phyloP scores from a whole-genome alignment of 768 basidiomycete genomes.

The Crassisporium funariophilum region DNA sequence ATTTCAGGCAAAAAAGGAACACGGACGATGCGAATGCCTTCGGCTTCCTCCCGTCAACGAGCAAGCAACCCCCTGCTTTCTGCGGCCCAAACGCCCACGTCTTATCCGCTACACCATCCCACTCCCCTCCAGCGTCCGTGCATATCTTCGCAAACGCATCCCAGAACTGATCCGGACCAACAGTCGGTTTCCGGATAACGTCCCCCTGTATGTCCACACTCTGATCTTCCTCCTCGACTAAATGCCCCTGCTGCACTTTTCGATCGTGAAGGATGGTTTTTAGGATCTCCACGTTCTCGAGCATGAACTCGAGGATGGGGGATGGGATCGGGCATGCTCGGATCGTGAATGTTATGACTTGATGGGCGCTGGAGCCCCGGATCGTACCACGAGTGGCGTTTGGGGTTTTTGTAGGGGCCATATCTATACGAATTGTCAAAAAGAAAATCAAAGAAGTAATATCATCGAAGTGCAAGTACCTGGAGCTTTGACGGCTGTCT shows the following conservation, averaged over 20 bases:
- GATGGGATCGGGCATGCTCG: conserved; percentile 81
- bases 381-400: conserved; percentile 79
- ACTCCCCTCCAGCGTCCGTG: conserved; percentile 78
- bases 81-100: conserved; percentile 95
- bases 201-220: conserved; percentile 58
- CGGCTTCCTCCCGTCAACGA: conserved; percentile 71
- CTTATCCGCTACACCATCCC: conserved; percentile 68
- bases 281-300: conserved; percentile 67
- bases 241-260: conserved; percentile 28
- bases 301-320: conserved; percentile 73
- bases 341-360: conserved; percentile 78
- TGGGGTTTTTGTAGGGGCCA: conserved; percentile 79
- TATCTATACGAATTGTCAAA: conserved; percentile 52
- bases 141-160: conserved; percentile 62
- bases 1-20: conserved; percentile 16
- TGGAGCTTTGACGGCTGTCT: conserved; percentile 81
- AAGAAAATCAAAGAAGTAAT: background rate
- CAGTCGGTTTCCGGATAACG: conserved; percentile 59
- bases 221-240: conserved; percentile 34
- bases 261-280: conserved; percentile 59
- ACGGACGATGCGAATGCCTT: conserved; percentile 56
- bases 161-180: conserved; percentile 85
- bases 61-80: conserved; percentile 79
- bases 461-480: conserved; percentile 44
- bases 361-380: conserved; percentile 64